Conservation (phyloP, 73 alveolate species). For the Tetrahymena malaccensis region DNA sequence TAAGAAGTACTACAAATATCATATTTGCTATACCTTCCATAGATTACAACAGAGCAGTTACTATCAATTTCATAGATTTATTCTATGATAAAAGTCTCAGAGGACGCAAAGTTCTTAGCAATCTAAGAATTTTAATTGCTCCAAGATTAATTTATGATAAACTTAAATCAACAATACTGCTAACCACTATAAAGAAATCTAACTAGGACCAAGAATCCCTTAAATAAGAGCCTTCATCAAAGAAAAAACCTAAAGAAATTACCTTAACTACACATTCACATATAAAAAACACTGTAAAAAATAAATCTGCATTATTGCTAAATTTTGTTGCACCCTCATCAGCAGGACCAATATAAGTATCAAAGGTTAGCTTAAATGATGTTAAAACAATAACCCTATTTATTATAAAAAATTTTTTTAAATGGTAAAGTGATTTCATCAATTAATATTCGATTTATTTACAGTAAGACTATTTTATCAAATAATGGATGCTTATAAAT, state of each 20-base stretch:
- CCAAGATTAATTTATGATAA: conserved; percentile 56
- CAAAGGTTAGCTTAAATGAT: conserved; percentile 73
- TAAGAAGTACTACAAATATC: conserved; percentile 57
- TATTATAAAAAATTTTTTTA: conserved; percentile 58
- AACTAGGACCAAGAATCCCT: conserved; percentile 89
- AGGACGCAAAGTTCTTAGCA: conserved; percentile 84
- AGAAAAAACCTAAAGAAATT: conserved; percentile 81
- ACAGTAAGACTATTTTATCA: conserved; percentile 58
- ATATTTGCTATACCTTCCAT: conserved; percentile 77
- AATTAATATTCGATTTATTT: conserved; percentile 22
- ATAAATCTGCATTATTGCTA: conserved; percentile 43
- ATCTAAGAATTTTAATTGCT: conserved; percentile 72
- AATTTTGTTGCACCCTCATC: not conserved
- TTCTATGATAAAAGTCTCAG: conserved; percentile 80
- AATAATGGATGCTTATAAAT: conserved; percentile 24
- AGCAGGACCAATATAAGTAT: conserved; percentile 59
- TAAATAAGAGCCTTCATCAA: conserved; percentile 71
- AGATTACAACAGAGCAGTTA: conserved; percentile 79
- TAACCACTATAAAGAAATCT: conserved; percentile 88
- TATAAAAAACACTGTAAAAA: conserved; percentile 71
- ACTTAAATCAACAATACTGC: conserved; percentile 74
- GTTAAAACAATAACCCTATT: conserved; percentile 68
- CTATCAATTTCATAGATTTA: conserved; percentile 75
- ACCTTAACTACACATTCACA: conserved; percentile 72
- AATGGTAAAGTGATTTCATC: too few species aligned